Evolutionary conservation across 805 yeast genomes (phyloP), one percentile per base, ranked within the genome.

Genomic region (Kockiozyma suomiensis): DNA sequence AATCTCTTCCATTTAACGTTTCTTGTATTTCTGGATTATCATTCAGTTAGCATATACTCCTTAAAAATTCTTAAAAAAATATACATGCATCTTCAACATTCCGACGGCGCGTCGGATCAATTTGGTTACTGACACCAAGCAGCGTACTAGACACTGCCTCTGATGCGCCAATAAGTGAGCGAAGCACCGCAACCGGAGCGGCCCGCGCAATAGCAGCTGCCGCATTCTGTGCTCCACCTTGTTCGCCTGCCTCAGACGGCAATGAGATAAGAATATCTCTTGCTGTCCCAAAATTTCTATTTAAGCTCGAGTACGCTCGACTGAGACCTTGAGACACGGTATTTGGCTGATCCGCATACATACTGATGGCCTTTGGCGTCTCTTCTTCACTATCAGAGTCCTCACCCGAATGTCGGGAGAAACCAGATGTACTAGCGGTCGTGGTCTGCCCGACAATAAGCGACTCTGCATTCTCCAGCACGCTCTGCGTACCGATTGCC

Each of bases 101-200:
- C 42, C 75, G 71, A 54, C 82, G 78, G 62, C 85, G 83, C 23
- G 78, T 78, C 1, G 91, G 86, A 70, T 90, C 93, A 35, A 92
- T 74, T 62, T 86, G 87, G 70, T 90, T 91, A 42, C 90, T 85
- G 6, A 92, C 79, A 0, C 98, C 98, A 75, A 90, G 81, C 52
- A 92, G 76, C 0, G 96, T 81, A 69, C 85, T 88, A 4, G 93
- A 86, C 5, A 92, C 79, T 0, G 96, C 96, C 71, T 90, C 97
- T 0, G 97, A 88, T 0, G 96, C 90, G 1, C 97, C 98, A 67
- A 92, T 90, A 62, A 90, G 80, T 1, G 97, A 97, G 45, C 97
- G 73, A 1, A 92, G 79, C 15, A 92, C 73, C 19, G 90, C 85
- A 15, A 90, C 83, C 0, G 97, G 97, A 0, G 96, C 84, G 0